A percentile compares a stretch with the other conserved stretches of the same genome.
These are phyloP conservation scores for Dittrichia graveolens DNA, from an alignment of 129 eudicot genomes.

Conservation along the genomic window DNA sequence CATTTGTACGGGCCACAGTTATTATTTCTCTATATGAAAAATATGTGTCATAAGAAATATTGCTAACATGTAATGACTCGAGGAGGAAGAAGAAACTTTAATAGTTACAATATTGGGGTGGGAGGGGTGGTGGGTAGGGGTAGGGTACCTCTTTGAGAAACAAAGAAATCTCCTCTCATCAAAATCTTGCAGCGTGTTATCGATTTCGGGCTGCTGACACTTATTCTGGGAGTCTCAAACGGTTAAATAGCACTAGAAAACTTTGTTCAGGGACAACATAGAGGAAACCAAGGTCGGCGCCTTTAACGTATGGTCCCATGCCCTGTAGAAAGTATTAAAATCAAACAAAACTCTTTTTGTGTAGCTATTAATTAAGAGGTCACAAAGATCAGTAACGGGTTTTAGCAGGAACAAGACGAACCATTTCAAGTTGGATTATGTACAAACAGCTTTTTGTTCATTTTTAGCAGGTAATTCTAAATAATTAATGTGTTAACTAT, in stretches of 20 bases:
- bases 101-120: slow-evolving; percentile 24
- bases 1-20: not conserved
- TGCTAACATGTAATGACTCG: slow-evolving; percentile 36
- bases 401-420: not conserved
- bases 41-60: slow-evolving; percentile 22
- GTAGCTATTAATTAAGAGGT: not conserved
- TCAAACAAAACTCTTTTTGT: not conserved
- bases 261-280: slow-evolving; percentile 93
- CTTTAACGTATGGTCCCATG: slow-evolving; percentile 85
- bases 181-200: slow-evolving; percentile 28
- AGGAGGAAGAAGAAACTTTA: not conserved
- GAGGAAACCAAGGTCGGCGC: slow-evolving; percentile 97
- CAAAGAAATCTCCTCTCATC: slow-evolving; percentile 18
- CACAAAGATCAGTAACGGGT: not conserved
- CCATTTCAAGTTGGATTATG: not conserved
- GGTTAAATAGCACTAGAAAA: slow-evolving; percentile 91
- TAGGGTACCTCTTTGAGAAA: slow-evolving; percentile 39
- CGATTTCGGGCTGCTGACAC: not conserved
- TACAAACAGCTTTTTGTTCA: not conserved
- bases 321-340: slow-evolving; percentile 49
- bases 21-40: slow-evolving; percentile 30
- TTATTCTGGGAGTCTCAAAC: slow-evolving; percentile 83
- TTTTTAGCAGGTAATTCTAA: too few species aligned
- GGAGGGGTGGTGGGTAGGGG: slow-evolving; percentile 8
- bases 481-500: not conserved